Percentiles rank a stretch among this genome's conserved stretches.
These are phyloP conservation scores for Penicillium atrosanguineum DNA, from an alignment of 495 filamentous ascomycete genomes.

Conservation along the genomic window DNA sequence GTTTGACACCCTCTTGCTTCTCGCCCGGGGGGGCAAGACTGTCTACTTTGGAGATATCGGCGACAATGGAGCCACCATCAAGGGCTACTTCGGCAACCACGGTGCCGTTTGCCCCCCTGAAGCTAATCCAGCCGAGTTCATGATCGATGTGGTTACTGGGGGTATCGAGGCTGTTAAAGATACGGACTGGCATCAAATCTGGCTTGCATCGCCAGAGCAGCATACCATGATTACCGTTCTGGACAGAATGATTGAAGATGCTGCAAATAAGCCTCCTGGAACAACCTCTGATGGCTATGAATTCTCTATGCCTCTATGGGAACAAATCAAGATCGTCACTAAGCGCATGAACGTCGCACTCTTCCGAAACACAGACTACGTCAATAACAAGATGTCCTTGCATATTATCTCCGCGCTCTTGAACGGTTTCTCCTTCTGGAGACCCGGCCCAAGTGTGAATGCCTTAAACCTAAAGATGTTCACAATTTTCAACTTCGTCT, in stretches of 20 bases:
- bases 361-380: slow-evolving; percentile 61
- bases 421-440: slow-evolving; percentile 45
- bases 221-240: slow-evolving; percentile 39
- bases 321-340: slow-evolving; percentile 56
- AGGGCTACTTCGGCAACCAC: slow-evolving; percentile 75
- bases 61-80: slow-evolving; percentile 47
- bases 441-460: not conserved
- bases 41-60: slow-evolving; percentile 71
- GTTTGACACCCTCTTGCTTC: slow-evolving; percentile 68
- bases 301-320: slow-evolving; percentile 56
- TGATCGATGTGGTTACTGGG: slow-evolving; percentile 73
- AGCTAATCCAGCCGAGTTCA: slow-evolving; percentile 85
- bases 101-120: slow-evolving; percentile 71
- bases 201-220: slow-evolving; percentile 57
- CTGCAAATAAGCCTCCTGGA: slow-evolving; percentile 30
- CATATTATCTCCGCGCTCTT: slow-evolving; percentile 20
- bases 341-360: slow-evolving; percentile 59
- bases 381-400: slow-evolving; percentile 57
- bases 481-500: slow-evolving; percentile 50
- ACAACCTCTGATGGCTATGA: slow-evolving; percentile 42
- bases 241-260: slow-evolving; percentile 47
- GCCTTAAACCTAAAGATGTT: slow-evolving; percentile 12
- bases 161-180: slow-evolving; percentile 25
- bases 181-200: slow-evolving; percentile 63
- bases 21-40: slow-evolving; percentile 66